A percentile compares a stretch with the other conserved stretches of the same genome.
Conservation (phyloP, 345 rosid species). For the Sisymbrium irio region DNA sequence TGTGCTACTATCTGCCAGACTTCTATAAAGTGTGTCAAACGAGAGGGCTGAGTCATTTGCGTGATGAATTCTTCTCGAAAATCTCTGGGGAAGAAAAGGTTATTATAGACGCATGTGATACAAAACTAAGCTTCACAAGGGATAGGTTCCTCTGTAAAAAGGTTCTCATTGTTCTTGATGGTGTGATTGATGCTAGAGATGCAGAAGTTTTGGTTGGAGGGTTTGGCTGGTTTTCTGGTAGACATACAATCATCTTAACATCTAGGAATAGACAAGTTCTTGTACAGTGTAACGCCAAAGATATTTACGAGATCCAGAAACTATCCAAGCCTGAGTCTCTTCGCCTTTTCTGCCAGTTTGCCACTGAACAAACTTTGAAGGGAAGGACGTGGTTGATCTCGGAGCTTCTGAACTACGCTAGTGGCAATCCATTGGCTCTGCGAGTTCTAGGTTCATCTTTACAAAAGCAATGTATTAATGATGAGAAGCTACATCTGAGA, state of each 20-base stretch:
- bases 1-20: constrained; percentile 24
- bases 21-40: constrained; percentile 9
- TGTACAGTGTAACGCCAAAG: constrained; percentile 6
- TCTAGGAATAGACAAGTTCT: constrained; percentile 27
- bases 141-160: constrained; percentile 4
- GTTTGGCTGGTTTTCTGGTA: constrained; percentile 20
- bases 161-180: constrained; percentile 31
- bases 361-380: neutral
- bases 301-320: neutral
- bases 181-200: constrained; percentile 18
- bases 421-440: constrained; percentile 41
- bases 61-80: constrained; percentile 17
- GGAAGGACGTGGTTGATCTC: neutral
- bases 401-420: neutral
- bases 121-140: neutral
- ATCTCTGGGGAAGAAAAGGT: constrained; percentile 7
- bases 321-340: neutral
- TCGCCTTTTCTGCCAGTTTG: neutral
- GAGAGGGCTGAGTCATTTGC: neutral
- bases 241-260: constrained; percentile 32
- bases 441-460: constrained; percentile 28
- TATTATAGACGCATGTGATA: neutral
- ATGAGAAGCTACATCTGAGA: constrained; percentile 17
- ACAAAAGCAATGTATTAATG: neutral
- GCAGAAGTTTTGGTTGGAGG: constrained; percentile 24